Percentiles rank a stretch among this genome's conserved stretches.
These are phyloP conservation scores for Lentinus polychrous DNA, from an alignment of 1,284 basidiomycete species.

Conservation along the genomic window DNA sequence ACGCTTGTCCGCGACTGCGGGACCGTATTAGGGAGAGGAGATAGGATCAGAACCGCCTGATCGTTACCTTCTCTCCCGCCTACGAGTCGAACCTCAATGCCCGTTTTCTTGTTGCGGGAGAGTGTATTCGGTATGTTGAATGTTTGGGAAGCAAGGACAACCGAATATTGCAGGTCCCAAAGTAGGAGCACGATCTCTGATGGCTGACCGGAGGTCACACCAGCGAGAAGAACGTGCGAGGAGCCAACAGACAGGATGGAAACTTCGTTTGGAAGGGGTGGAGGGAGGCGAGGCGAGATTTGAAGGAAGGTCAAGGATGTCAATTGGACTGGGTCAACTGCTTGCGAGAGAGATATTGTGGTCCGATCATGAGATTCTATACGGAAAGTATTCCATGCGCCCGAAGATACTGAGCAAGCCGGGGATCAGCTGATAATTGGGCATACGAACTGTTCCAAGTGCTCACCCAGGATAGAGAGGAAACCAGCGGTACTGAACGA, in stretches of 20 bases:
- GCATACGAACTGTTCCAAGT: neutral
- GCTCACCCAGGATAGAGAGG: slow-evolving; percentile 44
- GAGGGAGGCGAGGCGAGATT: neutral
- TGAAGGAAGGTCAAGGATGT: slow-evolving; percentile 23
- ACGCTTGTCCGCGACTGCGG: slow-evolving; percentile 39
- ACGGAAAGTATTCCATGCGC: slow-evolving; percentile 42
- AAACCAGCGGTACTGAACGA: slow-evolving; percentile 44
- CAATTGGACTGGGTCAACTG: slow-evolving; percentile 34
- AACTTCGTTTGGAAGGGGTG: slow-evolving; percentile 21
- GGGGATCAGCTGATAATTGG: slow-evolving; percentile 16
- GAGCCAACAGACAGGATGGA: slow-evolving; percentile 51
- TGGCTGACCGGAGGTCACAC: slow-evolving; percentile 30
- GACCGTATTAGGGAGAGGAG: slow-evolving; percentile 28
- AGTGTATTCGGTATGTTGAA: slow-evolving; percentile 48
- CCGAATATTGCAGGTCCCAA: slow-evolving; percentile 69
- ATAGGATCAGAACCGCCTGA: slow-evolving; percentile 53
- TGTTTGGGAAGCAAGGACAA: slow-evolving; percentile 50
- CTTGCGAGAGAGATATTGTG: slow-evolving; percentile 17
- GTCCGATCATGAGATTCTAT: slow-evolving; percentile 25
- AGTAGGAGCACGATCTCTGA: slow-evolving; percentile 50
- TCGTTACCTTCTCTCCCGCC: slow-evolving; percentile 23
- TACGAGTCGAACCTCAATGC: slow-evolving; percentile 28
- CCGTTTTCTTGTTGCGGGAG: slow-evolving; percentile 27
- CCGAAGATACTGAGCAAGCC: slow-evolving; percentile 32
- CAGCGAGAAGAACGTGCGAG: slow-evolving; percentile 57